Evolutionary conservation across 2,329 filamentous ascomycete genomes (phyloP), one percentile per base, ranked within the genome.

Genomic region (Tricladium varicosporioides): DNA sequence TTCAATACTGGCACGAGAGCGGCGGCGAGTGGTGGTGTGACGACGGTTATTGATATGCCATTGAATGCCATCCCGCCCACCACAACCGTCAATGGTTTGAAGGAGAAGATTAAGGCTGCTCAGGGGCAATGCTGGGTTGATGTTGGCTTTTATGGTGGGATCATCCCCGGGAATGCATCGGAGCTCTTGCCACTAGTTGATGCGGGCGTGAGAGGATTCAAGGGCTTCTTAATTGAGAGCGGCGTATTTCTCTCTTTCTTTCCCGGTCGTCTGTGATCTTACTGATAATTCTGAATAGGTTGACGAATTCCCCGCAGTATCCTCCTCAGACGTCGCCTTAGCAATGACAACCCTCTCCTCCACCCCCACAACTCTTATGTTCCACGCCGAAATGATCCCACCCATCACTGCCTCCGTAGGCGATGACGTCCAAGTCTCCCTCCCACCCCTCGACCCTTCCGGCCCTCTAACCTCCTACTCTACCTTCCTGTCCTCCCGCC

Each of bases 361-460:
- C 65, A 82, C 87, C 53, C 82, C 91, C 15, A 97, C 94, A 1
- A 96, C 92, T 0, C 85, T 97, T 67, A 97, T 99, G 93, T 99
- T 99, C 77, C 94, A 99, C 71, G 94, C 94, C 56, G 94, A 99
- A 74, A 97, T 97, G 92, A 87, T 95, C 11, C 92, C 93, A n/a
- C 90, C 91, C 15, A 89, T 92, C 63, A 76, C 89, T 50, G 84
- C 85, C 63, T 92, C 90, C 0, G 88, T 92, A 1, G 88, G 89
- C 53, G 91, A 94, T 71, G 84, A 85, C 22, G 85, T 91, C 3
- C 87, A 90, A 67, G 74, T 76, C 22, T 89, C 89, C 0, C 78
- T 82, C 5, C 84, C 90, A 15, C 89, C 90, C 0, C 75, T 88
- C 5, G 83, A 82, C 0, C 90, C 90, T 3, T 79, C 81, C 27